Evolutionary conservation across 2,329 filamentous ascomycete species (phyloP).

Genomic region (Trichoderma atroviride): DNA sequence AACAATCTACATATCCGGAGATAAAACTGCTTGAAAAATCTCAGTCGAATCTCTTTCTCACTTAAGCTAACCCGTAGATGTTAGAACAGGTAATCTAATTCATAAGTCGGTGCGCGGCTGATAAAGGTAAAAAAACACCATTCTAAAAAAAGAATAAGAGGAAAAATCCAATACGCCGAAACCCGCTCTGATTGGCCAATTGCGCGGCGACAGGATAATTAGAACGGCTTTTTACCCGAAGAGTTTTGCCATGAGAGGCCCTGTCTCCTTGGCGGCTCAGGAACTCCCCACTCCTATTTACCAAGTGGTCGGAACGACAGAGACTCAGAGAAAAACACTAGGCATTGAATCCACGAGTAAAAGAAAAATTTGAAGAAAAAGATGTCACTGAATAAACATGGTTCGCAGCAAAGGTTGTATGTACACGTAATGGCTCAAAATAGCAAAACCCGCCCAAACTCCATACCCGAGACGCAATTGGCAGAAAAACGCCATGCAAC

Average conservation of each 20-base stretch:
- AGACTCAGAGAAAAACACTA: neutral
- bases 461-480: slow-evolving; percentile 10
- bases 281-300: neutral
- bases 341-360: neutral
- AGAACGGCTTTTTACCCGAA: slow-evolving; percentile 18
- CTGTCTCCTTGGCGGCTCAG: neutral
- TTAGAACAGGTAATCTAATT: neutral
- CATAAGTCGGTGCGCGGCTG: neutral
- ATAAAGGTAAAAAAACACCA: neutral
- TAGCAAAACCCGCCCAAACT: neutral
- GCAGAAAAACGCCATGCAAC: slow-evolving; percentile 10
- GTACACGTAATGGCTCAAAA: neutral
- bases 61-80: neutral
- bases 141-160: neutral
- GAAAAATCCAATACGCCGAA: neutral
- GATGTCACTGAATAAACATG: neutral
- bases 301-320: neutral
- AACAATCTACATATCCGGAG: neutral
- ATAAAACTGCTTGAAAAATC: no score
- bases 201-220: slow-evolving; percentile 11
- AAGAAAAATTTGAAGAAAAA: neutral
- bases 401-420: neutral
- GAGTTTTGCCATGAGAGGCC: neutral
- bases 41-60: neutral
- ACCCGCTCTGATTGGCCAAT: slow-evolving; percentile 13